Evolutionary conservation across 2,329 filamentous ascomycete genomes (phyloP), one percentile per base, ranked within the genome.

Genomic region (Mollisia scopiformis): DNA sequence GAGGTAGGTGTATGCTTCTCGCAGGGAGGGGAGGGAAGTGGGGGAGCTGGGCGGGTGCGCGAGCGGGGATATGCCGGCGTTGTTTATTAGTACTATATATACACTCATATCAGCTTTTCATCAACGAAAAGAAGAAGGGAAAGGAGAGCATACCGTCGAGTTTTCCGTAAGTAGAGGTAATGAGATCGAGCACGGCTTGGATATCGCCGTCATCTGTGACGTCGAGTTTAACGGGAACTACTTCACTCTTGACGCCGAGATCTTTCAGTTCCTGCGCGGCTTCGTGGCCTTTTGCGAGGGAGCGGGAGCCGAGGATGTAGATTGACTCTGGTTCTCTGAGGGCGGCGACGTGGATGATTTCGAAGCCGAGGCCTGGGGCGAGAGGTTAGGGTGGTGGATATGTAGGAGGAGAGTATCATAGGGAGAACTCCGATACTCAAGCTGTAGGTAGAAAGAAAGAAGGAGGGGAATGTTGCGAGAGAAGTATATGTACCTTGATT

Each of bases 331-430:
- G 66, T 1, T 71, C 50, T 6, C 68, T 67, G 21, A 53, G 30
- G 6, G 66, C 70, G 11, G 73, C 65, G 27, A 75, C 63, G 55
- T 72, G 58, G 43, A 72, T 65, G 30, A 76, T 71, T 43, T 64
- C 69, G 46, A 71, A 68, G 2, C 74, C 75, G 16, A 76, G 69
- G 16, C 74, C 74, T 30, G n/a, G n/a, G n/a, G n/a, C n/a, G n/a
- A n/a, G n/a, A n/a, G n/a, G n/a, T n/a, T n/a, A n/a, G n/a, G n/a
- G n/a, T n/a, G n/a, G n/a, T n/a, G n/a, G n/a, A n/a, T n/a, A n/a
- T n/a, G n/a, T n/a, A n/a, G n/a, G n/a, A n/a, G n/a, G n/a, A n/a
- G n/a, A n/a, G n/a, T n/a, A n/a, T n/a, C n/a, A n/a, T n/a, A n/a
- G n/a, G n/a, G n/a, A n/a, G n/a, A n/a, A n/a, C n/a, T n/a, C n/a